A percentile compares a stretch with the other conserved stretches of the same genome.
Conservation (phyloP, 164 flowering plant genomes). For the Umbilicus rupestris region DNA sequence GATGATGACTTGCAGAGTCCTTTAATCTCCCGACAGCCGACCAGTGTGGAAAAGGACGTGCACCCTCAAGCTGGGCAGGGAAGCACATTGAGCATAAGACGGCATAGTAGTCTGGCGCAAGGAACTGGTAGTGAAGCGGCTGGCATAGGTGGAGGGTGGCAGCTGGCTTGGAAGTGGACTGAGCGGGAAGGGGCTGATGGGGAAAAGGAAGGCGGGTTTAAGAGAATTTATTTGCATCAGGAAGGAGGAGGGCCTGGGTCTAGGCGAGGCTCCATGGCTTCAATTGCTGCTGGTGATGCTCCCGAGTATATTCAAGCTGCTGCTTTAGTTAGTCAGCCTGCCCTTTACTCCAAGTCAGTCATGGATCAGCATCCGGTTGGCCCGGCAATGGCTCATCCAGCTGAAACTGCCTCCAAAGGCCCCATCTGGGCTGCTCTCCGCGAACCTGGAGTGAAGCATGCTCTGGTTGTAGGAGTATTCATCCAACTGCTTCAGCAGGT, state of each 20-base stretch:
- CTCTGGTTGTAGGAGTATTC: conserved; percentile 49
- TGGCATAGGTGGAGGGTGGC: conserved; percentile 75
- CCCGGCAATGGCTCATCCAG: conserved; percentile 44
- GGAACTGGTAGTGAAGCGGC: conserved; percentile 25
- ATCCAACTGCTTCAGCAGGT: conserved; percentile 71
- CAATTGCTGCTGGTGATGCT: conserved; percentile 38
- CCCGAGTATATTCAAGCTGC: conserved; percentile 44
- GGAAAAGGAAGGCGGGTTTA: conserved; percentile 39
- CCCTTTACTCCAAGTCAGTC: conserved; percentile 36
- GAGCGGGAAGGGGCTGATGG: conserved; percentile 46
- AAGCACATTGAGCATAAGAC: conserved; percentile 29
- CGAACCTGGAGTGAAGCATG: conserved; percentile 60
- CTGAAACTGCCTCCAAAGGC: conserved; percentile 35
- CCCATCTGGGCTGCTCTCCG: conserved; percentile 47
- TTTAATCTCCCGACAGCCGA: conserved; percentile 48
- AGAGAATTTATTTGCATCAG: conserved; percentile 50
- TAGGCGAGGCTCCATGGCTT: conserved; percentile 41
- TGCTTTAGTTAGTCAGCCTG: conserved; percentile 61
- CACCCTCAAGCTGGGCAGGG: conserved; percentile 25
- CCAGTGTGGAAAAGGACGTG: conserved; percentile 42
- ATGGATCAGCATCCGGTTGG: conserved; percentile 32
- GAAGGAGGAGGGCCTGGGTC: conserved; percentile 40
- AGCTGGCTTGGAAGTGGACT: conserved; percentile 53
- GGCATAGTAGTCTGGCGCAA: conserved; percentile 24
- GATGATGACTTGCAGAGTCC: conserved; percentile 56